Percentiles rank a stretch among this genome's conserved stretches.
phyloP scores from a whole-genome alignment of 345 rosid species.

The Eucalyptus victrix region DNA sequence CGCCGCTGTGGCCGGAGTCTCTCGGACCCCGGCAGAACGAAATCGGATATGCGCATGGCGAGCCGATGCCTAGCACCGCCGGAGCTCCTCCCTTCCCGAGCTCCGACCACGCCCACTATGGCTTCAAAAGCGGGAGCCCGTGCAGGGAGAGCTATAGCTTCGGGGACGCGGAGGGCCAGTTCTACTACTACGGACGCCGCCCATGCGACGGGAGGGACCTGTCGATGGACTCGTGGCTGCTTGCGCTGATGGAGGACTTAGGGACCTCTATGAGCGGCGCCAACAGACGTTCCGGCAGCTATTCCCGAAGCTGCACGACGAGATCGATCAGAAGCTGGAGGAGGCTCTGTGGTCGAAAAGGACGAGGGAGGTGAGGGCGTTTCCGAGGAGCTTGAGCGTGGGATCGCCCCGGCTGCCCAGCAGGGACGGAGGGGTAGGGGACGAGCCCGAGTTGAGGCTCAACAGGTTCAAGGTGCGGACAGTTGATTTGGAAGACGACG shows the following conservation, averaged over 20 bases:
- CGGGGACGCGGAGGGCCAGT: neutral
- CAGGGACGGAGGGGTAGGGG: neutral
- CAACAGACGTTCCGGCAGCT: constrained; percentile 8
- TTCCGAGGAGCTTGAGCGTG: neutral
- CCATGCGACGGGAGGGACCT: neutral
- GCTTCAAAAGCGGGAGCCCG: neutral
- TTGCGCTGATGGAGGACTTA: constrained; percentile 6
- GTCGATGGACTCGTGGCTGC: constrained; percentile 8
- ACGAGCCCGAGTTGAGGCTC: neutral
- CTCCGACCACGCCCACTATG: neutral
- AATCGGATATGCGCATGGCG: neutral
- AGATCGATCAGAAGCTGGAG: neutral
- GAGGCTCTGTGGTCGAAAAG: neutral
- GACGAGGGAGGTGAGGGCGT: neutral
- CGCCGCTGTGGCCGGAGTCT: neutral
- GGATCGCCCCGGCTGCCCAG: neutral
- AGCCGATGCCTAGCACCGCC: neutral
- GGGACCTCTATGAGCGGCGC: constrained; percentile 5
- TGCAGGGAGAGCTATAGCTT: neutral
- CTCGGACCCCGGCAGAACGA: neutral
- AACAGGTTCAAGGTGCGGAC: neutral
- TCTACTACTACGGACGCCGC: neutral
- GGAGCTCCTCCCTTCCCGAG: neutral
- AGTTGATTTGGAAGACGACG: neutral
- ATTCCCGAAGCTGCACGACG: constrained; percentile 6